A percentile compares a stretch with the other conserved stretches of the same genome.
Evolutionary conservation across 768 basidiomycete species (phyloP).

Genomic region (Mycena venus): DNA sequence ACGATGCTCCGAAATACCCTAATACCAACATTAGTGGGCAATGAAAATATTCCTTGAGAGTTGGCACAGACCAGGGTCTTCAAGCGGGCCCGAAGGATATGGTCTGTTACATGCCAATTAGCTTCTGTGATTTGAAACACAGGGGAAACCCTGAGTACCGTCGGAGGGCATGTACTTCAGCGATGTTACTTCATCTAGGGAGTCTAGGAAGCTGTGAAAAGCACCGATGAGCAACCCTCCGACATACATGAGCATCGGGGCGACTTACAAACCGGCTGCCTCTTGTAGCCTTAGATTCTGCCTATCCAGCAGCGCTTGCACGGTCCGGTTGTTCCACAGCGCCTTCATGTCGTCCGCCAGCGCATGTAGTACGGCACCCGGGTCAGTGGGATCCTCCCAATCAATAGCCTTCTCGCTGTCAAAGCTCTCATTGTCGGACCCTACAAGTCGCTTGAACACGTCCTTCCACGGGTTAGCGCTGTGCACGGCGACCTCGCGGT

Average conservation of each 20-base stretch:
- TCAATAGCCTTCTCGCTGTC: slow-evolving; percentile 50
- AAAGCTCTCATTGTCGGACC: slow-evolving; percentile 42
- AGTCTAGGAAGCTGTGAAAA: slow-evolving; percentile 73
- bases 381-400: slow-evolving; percentile 67
- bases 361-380: slow-evolving; percentile 67
- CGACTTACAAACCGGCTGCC: slow-evolving; percentile 75
- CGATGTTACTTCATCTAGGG: slow-evolving; percentile 71
- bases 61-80: slow-evolving; percentile 62
- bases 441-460: slow-evolving; percentile 54
- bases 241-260: slow-evolving; percentile 43
- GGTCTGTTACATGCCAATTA: slow-evolving; percentile 58
- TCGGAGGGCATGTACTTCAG: slow-evolving; percentile 76
- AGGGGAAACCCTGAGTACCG: too few relatives aligned
- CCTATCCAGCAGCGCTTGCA: slow-evolving; percentile 63
- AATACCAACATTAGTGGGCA: slow-evolving; percentile 22
- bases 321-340: slow-evolving; percentile 72
- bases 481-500: slow-evolving; percentile 67
- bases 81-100: slow-evolving; percentile 78
- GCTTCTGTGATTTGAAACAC: slow-evolving; percentile 9
- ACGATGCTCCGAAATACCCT: slow-evolving; percentile 78
- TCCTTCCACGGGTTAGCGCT: slow-evolving; percentile 66
- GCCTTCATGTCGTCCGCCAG: slow-evolving; percentile 74
- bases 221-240: slow-evolving; percentile 41
- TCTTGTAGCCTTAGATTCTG: slow-evolving; percentile 75
- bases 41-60: neutral